phyloP scores from a whole-genome alignment of 2,329 filamentous ascomycete species.

The Dactylellina parvicollis region DNA sequence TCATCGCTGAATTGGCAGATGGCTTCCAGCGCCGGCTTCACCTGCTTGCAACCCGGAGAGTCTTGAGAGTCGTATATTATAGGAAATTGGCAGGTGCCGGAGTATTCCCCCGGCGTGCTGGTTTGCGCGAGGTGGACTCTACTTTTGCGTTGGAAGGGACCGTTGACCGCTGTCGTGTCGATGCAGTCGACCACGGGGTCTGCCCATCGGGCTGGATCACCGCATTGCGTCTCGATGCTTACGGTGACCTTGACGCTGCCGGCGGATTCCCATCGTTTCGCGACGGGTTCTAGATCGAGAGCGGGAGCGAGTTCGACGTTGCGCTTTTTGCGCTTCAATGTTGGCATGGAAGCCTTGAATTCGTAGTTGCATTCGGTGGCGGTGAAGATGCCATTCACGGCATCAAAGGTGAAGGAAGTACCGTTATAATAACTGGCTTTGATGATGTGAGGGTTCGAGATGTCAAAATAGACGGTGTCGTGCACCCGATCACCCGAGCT shows the following conservation, averaged over 20 bases:
- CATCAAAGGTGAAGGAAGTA: constrained; percentile 8
- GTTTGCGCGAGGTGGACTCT: constrained; percentile 2
- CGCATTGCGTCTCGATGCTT: constrained; percentile 12
- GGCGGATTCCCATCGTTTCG: constrained; percentile 8
- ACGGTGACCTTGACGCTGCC: constrained; percentile 15
- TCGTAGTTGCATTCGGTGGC: constrained; percentile 3
- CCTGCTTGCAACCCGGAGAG: not conserved
- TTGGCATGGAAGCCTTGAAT: not conserved
- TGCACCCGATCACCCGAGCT: not conserved
- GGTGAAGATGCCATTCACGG: constrained; percentile 4
- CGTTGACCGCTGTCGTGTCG: constrained; percentile 7
- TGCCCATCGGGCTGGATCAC: not conserved
- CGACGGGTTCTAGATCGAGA: not conserved
- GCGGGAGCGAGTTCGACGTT: not conserved
- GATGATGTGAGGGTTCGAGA: not conserved
- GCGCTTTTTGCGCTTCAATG: not conserved
- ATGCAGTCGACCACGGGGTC: constrained; percentile 8
- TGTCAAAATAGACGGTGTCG: constrained; percentile 11
- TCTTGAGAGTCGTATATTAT: not conserved
- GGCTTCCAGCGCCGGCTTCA: constrained; percentile 2
- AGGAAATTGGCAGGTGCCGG: constrained; percentile 2
- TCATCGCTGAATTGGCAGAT: constrained; percentile 1
- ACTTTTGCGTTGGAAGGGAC: not conserved
- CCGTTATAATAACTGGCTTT: constrained; percentile 20
- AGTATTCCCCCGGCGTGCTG: constrained; percentile 14